Base-by-base conservation (phyloP, 306 rosid species). In the Sesbania bispinosa region DNA sequence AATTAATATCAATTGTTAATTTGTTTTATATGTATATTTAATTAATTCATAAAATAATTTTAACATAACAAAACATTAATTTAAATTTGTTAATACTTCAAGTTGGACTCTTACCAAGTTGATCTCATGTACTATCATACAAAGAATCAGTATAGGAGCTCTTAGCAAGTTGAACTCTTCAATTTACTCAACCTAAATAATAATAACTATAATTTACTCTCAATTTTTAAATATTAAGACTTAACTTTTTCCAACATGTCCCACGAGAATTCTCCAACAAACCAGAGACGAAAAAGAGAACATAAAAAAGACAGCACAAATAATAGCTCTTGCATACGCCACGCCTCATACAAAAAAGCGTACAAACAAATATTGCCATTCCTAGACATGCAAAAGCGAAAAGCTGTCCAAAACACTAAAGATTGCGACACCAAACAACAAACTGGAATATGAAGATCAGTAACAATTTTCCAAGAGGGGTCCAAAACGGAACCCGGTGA, bases 401-500 rank as follows among this genome's bases (percentile, higher is more conserved):
- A 52, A 39, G 67, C 46, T 47, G 45, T 21, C 53, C 11, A 4
- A 53, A 74, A 80, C 86, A 67, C 47, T 5, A 32, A 23, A 53
- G 63, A n/a, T n/a, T 11, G 75, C 46, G 77, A 78, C 77, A 74
- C 46, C 76, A 30, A 45, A 46, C 38, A 48, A 57, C 71, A 67
- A 62, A 24, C 69, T 54, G 29, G 65, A 61, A 19, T 65, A 66
- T 66, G 77, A 75, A 80, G 53, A 77, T 32, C 73, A 68, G 0
- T 23, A 41, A 83, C 78, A 83, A 74, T 81, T 74, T 82, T 57
- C 62, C 69, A 39, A 67, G 78, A 43, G 39, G 45, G 79, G 79
- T 55, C 83, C 87, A 71, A 73, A 77, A 48, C 63, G 84, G 86
- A 88, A 87, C 73, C 85, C 93, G 99, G 99, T 87, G 96, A 95